A percentile compares a stretch with the other conserved stretches of the same genome.
These are phyloP conservation scores for Xylariaceae sp. DNA, from an alignment of 2,329 filamentous ascomycete species.

Conservation along the genomic window DNA sequence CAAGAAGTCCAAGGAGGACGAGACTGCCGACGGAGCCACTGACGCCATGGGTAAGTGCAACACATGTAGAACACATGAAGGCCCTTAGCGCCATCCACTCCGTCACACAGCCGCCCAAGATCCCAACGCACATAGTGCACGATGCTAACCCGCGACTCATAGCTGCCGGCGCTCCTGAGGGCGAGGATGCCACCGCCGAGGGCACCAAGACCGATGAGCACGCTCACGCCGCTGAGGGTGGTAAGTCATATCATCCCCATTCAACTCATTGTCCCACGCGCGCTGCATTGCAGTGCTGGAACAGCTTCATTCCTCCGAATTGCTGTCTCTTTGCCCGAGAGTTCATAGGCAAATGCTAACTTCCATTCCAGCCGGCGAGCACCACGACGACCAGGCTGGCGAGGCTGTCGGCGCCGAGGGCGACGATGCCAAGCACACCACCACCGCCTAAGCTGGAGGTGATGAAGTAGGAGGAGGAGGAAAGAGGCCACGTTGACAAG, in stretches of 20 bases:
- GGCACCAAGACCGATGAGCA: constrained; percentile 30
- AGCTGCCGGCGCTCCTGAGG: constrained; percentile 8
- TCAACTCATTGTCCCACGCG: background rate
- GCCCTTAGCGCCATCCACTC: background rate
- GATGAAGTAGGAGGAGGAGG: background rate
- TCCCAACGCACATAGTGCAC: background rate
- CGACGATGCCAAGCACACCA: constrained; percentile 8
- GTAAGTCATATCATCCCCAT: constrained; percentile 25
- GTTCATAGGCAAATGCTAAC: constrained; percentile 14
- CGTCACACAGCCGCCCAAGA: background rate
- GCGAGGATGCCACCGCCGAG: constrained; percentile 22
- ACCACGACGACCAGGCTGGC: constrained; percentile 8
- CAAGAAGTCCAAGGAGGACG: constrained; percentile 24
- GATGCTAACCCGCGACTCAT: constrained; percentile 6
- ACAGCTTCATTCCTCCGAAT: background rate
- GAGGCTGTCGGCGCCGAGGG: constrained; percentile 22
- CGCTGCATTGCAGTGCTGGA: constrained; percentile 1
- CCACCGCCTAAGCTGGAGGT: constrained; percentile 1
- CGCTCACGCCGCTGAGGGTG: constrained; percentile 20
- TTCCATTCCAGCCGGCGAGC: constrained; percentile 7
- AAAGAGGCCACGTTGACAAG: background rate
- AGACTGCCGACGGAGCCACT: constrained; percentile 23
- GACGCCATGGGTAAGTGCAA: constrained; percentile 9
- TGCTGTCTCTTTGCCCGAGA: background rate
- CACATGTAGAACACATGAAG: background rate